These are phyloP conservation scores for Chenopodium formosanum DNA, from an alignment of 148 eudicot species.

Conservation along the genomic window DNA sequence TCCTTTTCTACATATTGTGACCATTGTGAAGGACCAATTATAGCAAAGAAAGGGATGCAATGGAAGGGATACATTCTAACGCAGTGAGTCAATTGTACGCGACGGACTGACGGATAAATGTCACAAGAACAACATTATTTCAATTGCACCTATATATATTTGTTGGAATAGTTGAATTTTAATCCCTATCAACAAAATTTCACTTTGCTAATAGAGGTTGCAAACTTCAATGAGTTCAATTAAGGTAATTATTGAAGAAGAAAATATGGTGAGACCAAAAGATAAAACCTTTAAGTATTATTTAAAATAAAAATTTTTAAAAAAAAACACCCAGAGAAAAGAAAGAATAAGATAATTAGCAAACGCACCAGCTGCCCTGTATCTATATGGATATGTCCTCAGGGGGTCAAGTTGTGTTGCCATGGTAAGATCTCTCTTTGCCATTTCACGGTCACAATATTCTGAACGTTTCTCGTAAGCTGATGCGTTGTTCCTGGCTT, in stretches of 20 bases:
- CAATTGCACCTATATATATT: background rate
- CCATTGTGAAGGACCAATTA: background rate
- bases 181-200: background rate
- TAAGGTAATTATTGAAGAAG: background rate
- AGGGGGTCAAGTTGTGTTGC: slow-evolving; percentile 80
- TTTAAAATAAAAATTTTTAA: too few relatives aligned
- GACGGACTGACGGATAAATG: background rate
- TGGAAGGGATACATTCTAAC: background rate
- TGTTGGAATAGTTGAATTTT: background rate
- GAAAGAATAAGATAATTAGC: background rate
- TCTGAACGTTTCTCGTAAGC: slow-evolving; percentile 92
- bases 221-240: background rate
- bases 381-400: slow-evolving; percentile 83
- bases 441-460: slow-evolving; percentile 90
- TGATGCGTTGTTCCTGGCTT: slow-evolving; percentile 80
- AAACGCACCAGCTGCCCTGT: slow-evolving; percentile 83
- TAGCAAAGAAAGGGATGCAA: background rate
- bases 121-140: background rate
- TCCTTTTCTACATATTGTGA: background rate
- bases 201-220: background rate
- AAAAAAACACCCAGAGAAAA: background rate
- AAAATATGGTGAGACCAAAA: background rate
- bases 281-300: background rate
- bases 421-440: slow-evolving; percentile 70
- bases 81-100: background rate